phyloP scores from a whole-genome alignment of 345 rosid genomes.

The Combretum micranthum region DNA sequence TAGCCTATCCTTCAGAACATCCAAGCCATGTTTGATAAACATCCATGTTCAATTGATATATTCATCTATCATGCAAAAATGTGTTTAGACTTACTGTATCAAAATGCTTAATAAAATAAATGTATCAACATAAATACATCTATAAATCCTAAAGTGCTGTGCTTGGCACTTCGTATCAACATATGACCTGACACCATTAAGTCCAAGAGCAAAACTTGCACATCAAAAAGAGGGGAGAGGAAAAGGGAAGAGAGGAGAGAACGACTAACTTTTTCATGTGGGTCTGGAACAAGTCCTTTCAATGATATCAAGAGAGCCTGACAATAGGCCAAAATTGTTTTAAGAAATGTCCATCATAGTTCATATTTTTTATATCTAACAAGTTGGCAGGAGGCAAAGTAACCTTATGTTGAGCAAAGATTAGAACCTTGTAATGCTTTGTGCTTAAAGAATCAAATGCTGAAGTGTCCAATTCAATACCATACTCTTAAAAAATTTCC shows the following conservation, averaged over 20 bases:
- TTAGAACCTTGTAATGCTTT: constrained; percentile 95
- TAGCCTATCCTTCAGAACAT: no score
- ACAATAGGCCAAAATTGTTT: constrained; percentile 21
- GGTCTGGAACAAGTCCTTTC: constrained; percentile 92
- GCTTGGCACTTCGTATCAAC: not conserved
- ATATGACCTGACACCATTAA: not conserved
- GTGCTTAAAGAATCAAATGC: constrained; percentile 60
- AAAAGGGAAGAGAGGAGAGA: not conserved
- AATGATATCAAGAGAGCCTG: constrained; percentile 89
- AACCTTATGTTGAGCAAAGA: constrained; percentile 99
- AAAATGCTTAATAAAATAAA: no score
- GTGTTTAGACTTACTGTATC: no score
- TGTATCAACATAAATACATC: no score
- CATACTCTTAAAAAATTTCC: constrained; percentile 97
- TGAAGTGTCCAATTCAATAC: constrained; percentile 83
- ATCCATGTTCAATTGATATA: no score
- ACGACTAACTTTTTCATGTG: constrained; percentile 81
- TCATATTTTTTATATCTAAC: constrained; percentile 4
- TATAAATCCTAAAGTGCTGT: no score
- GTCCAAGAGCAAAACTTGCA: no score
- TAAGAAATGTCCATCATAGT: constrained; percentile 6
- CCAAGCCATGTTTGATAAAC: no score
- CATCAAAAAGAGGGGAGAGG: not conserved
- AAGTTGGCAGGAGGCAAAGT: constrained; percentile 11
- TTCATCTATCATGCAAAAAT: no score